These are phyloP conservation scores for Nothophaeocryptopus gaeumannii DNA, from an alignment of 2,329 filamentous ascomycete genomes.

Conservation along the genomic window DNA sequence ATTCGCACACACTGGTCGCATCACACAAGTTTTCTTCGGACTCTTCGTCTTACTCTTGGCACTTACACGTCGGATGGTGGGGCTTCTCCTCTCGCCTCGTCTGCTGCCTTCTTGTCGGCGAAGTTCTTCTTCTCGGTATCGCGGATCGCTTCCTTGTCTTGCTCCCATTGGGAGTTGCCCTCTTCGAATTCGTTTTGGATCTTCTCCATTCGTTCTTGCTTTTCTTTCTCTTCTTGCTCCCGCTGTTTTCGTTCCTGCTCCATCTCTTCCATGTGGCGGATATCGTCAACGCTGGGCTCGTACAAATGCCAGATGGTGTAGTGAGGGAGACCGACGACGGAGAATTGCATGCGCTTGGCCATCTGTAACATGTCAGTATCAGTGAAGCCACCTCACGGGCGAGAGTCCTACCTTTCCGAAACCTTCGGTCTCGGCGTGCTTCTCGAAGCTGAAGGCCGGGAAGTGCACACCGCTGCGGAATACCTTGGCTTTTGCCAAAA, in stretches of 20 bases:
- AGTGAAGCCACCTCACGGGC: no score
- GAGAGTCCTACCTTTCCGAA: constrained; percentile 90
- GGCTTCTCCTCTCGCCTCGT: constrained; percentile 16
- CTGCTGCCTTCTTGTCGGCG: constrained; percentile 33
- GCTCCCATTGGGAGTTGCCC: constrained; percentile 79
- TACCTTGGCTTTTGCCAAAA: constrained; percentile 90
- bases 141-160: constrained; percentile 78
- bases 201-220: constrained; percentile 69
- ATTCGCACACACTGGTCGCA: background rate
- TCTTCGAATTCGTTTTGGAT: constrained; percentile 77
- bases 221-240: constrained; percentile 75
- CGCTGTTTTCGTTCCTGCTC: constrained; percentile 77
- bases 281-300: constrained; percentile 96
- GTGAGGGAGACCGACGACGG: constrained; percentile 90
- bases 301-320: constrained; percentile 99
- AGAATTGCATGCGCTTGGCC: constrained; percentile 94
- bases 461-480: constrained; percentile 96
- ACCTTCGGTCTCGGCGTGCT: constrained; percentile 96
- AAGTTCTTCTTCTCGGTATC: constrained; percentile 60
- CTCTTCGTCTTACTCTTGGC: background rate
- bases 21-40: constrained; percentile 2
- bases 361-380: constrained; percentile 61
- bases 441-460: constrained; percentile 96
- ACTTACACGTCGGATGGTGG: constrained; percentile 26
- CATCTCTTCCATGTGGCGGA: constrained; percentile 99